Evolutionary conservation across 208 protist species (phyloP), one percentile per base, ranked within the genome.

Genomic region (Leishmania amazonensis): DNA sequence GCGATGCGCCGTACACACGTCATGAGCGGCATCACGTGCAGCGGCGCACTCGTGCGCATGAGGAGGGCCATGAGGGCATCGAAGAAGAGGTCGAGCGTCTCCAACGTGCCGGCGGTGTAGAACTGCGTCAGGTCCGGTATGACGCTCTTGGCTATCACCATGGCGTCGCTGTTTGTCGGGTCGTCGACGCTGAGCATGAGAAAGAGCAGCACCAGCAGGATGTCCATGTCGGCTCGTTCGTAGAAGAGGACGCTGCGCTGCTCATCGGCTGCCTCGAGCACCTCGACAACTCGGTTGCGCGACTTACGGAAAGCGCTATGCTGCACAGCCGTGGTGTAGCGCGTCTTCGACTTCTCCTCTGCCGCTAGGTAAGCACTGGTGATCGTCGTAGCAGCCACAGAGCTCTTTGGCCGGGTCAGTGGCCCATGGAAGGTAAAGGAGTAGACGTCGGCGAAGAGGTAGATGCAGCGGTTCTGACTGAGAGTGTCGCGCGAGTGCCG

Each of bases 191-290:
- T 96, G 79, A 97, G 83, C 24, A 97, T 83, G 31, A 97, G 68
- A 76, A 97, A 97, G 15, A 96, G 81, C 19, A 97, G 85, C n/a
- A 84, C 83, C 42, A 97, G 84, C 24, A 97, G 80, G 24, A 96
- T 84, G 47, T 96, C 88, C 88, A 96, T 96, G 84, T 97, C 95
- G 28, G 85, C 85, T 45, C 85, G 86, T 45, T 91, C 89, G 83
- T 96, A 97, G 84, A 97, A 97, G 15, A 97, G 88, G 38, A 97
- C 95, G 82, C 92, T 96, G 54, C 93, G 91, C 74, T 92, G 82
- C 67, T 45, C 54, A 60, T 67, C 40, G n/a, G 81, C 79, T 28
- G 80, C 80, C 79, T 97, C 95, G 21, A 97, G 79, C 35, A 88
- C 91, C 78, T 96, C 92, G 38, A 97, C 95, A 68, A 97, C 91